Evolutionary conservation across 441 rosid species (phyloP).

Genomic region (Adansonia rubrostipa): DNA sequence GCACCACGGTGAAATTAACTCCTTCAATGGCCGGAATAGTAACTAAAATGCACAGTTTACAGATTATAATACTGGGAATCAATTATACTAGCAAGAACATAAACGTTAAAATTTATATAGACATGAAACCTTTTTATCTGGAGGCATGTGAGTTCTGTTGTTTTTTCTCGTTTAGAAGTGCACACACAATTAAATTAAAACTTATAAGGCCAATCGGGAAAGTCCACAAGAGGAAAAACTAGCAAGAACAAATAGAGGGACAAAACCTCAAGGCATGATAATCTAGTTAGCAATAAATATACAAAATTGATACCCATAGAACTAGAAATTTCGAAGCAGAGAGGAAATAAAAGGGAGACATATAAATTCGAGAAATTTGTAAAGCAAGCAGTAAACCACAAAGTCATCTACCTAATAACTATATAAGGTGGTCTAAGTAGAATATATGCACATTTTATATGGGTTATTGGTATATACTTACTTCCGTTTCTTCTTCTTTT

Average conservation of each 20-base stretch:
- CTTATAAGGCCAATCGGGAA: neutral
- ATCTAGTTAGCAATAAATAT: neutral
- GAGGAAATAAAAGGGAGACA: constrained; percentile 12
- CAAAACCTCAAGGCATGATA: neutral
- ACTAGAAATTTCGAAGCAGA: constrained; percentile 7
- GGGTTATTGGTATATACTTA: constrained; percentile 42
- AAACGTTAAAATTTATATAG: neutral
- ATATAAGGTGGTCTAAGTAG: neutral
- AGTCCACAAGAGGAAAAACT: neutral
- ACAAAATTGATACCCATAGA: neutral
- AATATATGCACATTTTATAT: neutral
- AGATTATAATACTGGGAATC: neutral
- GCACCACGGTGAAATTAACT: neutral
- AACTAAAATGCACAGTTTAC: constrained; percentile 1
- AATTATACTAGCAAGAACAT: neutral
- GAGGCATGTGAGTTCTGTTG: neutral
- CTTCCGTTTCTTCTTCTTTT: constrained; percentile 94
- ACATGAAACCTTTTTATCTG: neutral
- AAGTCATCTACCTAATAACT: neutral
- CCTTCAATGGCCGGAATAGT: constrained; percentile 2
- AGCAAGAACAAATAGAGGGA: neutral
- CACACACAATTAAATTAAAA: neutral
- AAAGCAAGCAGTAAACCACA: constrained; percentile 2
- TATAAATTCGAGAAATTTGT: constrained; percentile 17
- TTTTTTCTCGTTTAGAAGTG: neutral